A percentile compares a stretch with the other conserved stretches of the same genome.
Conservation (phyloP, 805 yeast genomes). For the Candida koratica region DNA sequence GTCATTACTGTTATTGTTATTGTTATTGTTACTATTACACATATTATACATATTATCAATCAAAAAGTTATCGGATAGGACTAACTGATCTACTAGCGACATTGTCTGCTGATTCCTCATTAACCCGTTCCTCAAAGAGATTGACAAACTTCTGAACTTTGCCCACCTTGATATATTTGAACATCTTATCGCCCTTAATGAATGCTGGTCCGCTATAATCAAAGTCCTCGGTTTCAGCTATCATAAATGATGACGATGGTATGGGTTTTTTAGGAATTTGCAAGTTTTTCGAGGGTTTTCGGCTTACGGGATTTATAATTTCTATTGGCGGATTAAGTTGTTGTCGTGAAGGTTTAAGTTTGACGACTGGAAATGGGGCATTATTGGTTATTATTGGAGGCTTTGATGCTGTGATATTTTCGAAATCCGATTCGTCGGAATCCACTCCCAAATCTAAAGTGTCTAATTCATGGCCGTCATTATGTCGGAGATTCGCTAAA, state of each 20-base stretch:
- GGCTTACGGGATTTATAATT: neutral
- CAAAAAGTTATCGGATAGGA: neutral
- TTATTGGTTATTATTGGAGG: neutral
- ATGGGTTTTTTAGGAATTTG: slow-evolving; percentile 6
- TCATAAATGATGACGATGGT: slow-evolving; percentile 13
- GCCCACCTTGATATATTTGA: slow-evolving; percentile 43
- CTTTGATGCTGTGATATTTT: neutral
- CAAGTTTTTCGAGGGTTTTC: slow-evolving; percentile 11
- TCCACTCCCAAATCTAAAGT: too few relatives aligned
- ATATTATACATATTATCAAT: too few relatives aligned
- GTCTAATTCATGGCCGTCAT: slow-evolving; percentile 18
- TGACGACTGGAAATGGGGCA: slow-evolving; percentile 1
- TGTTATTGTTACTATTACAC: too few relatives aligned
- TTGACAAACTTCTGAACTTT: slow-evolving; percentile 44
- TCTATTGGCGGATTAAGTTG: slow-evolving; percentile 11
- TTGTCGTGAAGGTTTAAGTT: slow-evolving; percentile 13
- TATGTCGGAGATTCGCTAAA: slow-evolving; percentile 27
- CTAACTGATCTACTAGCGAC: too few relatives aligned
- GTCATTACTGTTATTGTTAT: too few relatives aligned
- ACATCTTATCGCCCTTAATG: slow-evolving; percentile 40
- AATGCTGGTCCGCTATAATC: slow-evolving; percentile 27
- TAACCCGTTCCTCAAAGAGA: slow-evolving; percentile 37
- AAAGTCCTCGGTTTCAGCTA: slow-evolving; percentile 12
- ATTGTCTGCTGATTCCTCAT: slow-evolving; percentile 15
- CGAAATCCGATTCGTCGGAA: slow-evolving; percentile 2